phyloP scores from a whole-genome alignment of 345 rosid genomes.

The Nasturtium officinale region DNA sequence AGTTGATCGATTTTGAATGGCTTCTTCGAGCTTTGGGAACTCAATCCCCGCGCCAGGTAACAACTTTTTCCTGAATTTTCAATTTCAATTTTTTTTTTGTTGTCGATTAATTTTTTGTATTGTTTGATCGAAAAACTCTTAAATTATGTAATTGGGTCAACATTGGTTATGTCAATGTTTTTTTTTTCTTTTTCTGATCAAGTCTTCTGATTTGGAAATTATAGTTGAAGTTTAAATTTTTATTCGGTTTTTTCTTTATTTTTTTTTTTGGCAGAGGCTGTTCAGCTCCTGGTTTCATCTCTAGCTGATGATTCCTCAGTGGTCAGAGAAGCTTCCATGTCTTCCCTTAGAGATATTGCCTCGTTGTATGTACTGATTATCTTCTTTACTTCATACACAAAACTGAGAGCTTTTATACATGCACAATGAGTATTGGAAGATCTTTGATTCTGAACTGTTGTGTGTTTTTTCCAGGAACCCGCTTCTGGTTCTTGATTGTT shows the following conservation, averaged over 20 bases:
- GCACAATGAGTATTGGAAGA: not conserved
- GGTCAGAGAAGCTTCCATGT: slow-evolving; percentile 80
- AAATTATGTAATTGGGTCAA: slow-evolving; percentile 30
- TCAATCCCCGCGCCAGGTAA: slow-evolving; percentile 77
- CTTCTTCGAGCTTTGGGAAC: slow-evolving; percentile 75
- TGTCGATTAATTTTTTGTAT: slow-evolving; percentile 9
- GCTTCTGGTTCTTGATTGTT: slow-evolving; percentile 90
- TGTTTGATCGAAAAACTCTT: not conserved
- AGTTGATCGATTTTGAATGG: slow-evolving; percentile 54
- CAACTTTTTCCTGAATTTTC: slow-evolving; percentile 11
- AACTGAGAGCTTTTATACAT: not conserved
- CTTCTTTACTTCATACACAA: slow-evolving; percentile 19
- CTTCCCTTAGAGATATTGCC: slow-evolving; percentile 80
- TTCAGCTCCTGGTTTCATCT: slow-evolving; percentile 79
- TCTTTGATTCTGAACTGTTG: not conserved
- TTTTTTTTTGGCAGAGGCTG: slow-evolving; percentile 63
- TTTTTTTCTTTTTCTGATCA: slow-evolving; percentile 2
- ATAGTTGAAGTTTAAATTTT: slow-evolving; percentile 4
- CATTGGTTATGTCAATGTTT: slow-evolving; percentile 19
- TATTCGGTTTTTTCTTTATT: not conserved
- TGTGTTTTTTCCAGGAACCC: slow-evolving; percentile 68
- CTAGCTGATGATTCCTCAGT: slow-evolving; percentile 79
- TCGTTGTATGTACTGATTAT: slow-evolving; percentile 50
- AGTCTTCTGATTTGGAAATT: slow-evolving; percentile 16
- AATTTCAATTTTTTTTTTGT: not conserved